Evolutionary conservation across 805 yeast species (phyloP).

Genomic region (Schwanniomyces occidentalis): DNA sequence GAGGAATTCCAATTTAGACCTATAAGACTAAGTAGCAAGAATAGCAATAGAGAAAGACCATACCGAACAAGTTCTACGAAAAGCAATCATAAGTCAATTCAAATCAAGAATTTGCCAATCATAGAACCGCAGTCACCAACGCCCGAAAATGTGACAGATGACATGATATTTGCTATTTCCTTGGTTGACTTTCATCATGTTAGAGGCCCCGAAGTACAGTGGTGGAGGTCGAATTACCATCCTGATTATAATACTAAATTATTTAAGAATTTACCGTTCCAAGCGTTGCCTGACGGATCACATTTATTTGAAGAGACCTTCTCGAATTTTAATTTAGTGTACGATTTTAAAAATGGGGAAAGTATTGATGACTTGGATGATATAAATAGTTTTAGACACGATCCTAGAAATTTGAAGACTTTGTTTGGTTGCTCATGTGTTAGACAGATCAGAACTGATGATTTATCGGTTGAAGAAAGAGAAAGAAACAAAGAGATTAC

Average conservation of each 20-base stretch:
- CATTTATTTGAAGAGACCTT: constrained; percentile 93
- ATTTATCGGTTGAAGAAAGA: constrained; percentile 46
- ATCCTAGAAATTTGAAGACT: constrained; percentile 52
- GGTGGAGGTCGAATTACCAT: constrained; percentile 62
- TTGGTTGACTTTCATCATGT: constrained; percentile 90
- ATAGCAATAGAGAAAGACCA: constrained; percentile 1
- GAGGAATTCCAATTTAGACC: constrained; percentile 42
- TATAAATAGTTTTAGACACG: constrained; percentile 33
- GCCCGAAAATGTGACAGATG: constrained; percentile 12
- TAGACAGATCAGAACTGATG: constrained; percentile 70
- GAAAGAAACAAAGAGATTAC: constrained; percentile 65
- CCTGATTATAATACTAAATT: constrained; percentile 39
- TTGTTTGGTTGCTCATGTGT: constrained; percentile 95
- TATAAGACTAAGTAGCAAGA: constrained; percentile 26
- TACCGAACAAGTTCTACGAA: constrained; percentile 10
- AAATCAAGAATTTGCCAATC: constrained; percentile 39
- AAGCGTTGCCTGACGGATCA: constrained; percentile 94
- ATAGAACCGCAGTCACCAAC: constrained; percentile 12
- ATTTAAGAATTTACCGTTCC: constrained; percentile 91
- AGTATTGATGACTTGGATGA: constrained; percentile 48
- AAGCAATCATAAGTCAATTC: constrained; percentile 25
- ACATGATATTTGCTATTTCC: constrained; percentile 75
- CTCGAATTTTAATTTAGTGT: constrained; percentile 81
- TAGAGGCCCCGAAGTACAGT: constrained; percentile 94
- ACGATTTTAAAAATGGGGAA: constrained; percentile 51